These are phyloP conservation scores for Termitomyces sp. DNA, from an alignment of 768 basidiomycete genomes.

Conservation along the genomic window DNA sequence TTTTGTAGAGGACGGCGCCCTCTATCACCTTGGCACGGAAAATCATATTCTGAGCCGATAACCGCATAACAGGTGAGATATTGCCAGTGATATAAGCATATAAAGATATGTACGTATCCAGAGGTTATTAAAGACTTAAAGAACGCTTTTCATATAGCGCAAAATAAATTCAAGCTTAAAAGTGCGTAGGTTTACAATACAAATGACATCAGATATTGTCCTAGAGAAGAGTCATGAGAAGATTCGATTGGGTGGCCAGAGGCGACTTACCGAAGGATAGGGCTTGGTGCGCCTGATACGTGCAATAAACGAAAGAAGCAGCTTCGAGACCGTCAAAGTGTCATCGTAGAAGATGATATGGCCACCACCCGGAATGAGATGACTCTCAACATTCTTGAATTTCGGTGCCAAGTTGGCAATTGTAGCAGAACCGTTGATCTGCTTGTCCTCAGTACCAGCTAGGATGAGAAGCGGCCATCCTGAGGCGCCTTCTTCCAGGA, in stretches of 20 bases:
- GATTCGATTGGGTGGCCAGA: neutral
- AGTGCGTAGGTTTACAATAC: neutral
- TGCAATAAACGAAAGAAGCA: neutral
- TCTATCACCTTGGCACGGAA: neutral
- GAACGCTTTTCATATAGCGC: neutral
- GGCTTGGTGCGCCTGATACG: neutral
- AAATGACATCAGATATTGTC: neutral
- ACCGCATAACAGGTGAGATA: neutral
- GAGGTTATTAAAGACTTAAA: neutral
- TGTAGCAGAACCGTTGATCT: constrained; percentile 21
- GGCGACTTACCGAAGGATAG: neutral
- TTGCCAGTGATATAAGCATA: neutral
- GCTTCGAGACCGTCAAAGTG: neutral
- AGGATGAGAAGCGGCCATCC: neutral
- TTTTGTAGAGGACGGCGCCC: no score
- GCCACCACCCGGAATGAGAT: constrained; percentile 22
- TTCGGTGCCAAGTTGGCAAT: constrained; percentile 21
- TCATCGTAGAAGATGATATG: constrained; percentile 15
- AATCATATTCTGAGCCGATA: neutral
- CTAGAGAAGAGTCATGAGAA: neutral
- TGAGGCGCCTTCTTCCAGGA: neutral
- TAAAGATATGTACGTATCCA: neutral
- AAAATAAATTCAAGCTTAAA: neutral
- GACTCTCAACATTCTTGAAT: constrained; percentile 27
- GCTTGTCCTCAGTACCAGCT: constrained; percentile 15